Evolutionary conservation across 2,329 filamentous ascomycete genomes (phyloP).

Genomic region (Fusarium pseudocircinatum): DNA sequence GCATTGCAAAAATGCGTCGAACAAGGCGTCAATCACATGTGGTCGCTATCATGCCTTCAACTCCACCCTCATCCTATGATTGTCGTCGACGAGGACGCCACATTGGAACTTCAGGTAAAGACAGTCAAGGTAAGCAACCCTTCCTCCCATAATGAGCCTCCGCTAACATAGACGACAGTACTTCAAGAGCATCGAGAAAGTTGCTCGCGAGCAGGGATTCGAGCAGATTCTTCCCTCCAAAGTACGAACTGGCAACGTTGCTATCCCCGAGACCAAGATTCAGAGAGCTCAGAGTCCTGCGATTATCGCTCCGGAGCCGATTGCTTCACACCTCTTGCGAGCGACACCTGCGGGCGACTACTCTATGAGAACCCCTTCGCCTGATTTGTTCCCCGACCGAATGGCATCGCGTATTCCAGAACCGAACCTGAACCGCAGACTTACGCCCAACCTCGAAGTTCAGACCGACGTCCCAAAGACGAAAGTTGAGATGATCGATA

Average conservation of each 20-base stretch:
- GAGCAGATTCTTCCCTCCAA: constrained; percentile 67
- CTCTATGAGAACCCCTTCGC: constrained; percentile 64
- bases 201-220: constrained; percentile 66
- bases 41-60: constrained; percentile 84
- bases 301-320: constrained; percentile 64
- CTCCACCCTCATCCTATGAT: constrained; percentile 84
- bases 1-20: constrained; percentile 85
- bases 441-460: constrained; percentile 62
- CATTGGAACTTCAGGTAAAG: constrained; percentile 77
- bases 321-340: constrained; percentile 64
- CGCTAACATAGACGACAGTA: constrained; percentile 55
- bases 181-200: constrained; percentile 76
- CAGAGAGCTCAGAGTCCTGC: constrained; percentile 56
- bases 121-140: constrained; percentile 66
- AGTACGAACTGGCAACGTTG: constrained; percentile 62
- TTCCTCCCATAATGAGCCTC: background rate
- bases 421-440: constrained; percentile 54
- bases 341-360: constrained; percentile 65
- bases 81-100: constrained; percentile 84
- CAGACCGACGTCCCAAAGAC: constrained; percentile 58
- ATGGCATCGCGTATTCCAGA: constrained; percentile 68
- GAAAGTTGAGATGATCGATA: constrained; percentile 56
- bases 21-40: constrained; percentile 88
- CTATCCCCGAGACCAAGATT: constrained; percentile 52
- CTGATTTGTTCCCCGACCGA: constrained; percentile 69